Percentiles rank a stretch among this genome's conserved stretches.
Evolutionary conservation across 345 rosid genomes (phyloP).

Genomic region (Isatis tinctoria): DNA sequence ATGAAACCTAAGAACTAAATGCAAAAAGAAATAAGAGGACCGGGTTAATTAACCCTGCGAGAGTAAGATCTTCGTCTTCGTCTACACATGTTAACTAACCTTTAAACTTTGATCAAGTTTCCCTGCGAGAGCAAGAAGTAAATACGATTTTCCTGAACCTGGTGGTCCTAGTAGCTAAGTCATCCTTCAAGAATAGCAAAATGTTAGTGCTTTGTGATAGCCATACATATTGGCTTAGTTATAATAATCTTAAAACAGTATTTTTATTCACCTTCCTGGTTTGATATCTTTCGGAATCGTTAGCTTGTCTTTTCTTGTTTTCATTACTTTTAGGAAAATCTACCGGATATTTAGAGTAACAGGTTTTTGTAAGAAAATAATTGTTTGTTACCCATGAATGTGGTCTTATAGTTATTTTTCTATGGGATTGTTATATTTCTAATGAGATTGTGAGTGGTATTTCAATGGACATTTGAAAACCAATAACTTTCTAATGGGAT

Average conservation of each 20-base stretch:
- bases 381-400: no score
- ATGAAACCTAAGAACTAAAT: no score
- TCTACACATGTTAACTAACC: conserved; percentile 45
- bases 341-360: no score
- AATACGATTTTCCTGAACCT: conserved; percentile 81
- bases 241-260: neutral
- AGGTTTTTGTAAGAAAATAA: no score
- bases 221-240: neutral
- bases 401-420: no score
- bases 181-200: conserved; percentile 51
- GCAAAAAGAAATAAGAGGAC: no score
- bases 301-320: conserved; percentile 41
- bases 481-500: no score
- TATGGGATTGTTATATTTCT: no score
- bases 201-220: neutral
- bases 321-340: conserved; percentile 48
- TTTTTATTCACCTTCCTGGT: conserved; percentile 71
- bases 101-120: conserved; percentile 59
- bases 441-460: no score
- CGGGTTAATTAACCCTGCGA: no score
- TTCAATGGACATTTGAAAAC: no score
- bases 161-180: conserved; percentile 93
- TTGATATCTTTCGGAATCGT: conserved; percentile 56
- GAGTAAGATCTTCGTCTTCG: no score
- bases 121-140: conserved; percentile 80